Conservation (phyloP, 1,284 basidiomycete species). For the Paramarasmius palmivorus region DNA sequence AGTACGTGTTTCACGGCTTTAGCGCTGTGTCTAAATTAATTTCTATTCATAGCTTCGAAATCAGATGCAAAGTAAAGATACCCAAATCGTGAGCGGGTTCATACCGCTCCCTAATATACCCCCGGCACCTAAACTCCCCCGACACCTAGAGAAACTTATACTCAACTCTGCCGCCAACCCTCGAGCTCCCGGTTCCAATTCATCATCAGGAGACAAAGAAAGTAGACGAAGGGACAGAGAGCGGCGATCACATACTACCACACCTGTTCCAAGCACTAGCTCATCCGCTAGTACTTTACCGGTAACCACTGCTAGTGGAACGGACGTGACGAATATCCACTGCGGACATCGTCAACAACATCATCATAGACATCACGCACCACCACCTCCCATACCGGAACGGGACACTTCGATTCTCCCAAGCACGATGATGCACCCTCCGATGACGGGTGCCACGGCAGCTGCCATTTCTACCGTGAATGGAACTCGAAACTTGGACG, state of each 20-base stretch:
- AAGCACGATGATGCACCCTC: neutral
- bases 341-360: neutral
- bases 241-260: constrained; percentile 8
- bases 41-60: constrained; percentile 1
- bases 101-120: constrained; percentile 76
- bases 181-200: constrained; percentile 22
- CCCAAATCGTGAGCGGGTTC: constrained; percentile 34
- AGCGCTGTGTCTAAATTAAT: neutral
- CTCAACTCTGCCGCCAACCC: constrained; percentile 57
- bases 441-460: constrained; percentile 3
- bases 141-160: constrained; percentile 94
- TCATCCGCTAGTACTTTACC: constrained; percentile 20
- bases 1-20: constrained; percentile 19
- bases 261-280: constrained; percentile 10
- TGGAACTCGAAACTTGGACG: neutral
- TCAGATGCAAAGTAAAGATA: constrained; percentile 13
- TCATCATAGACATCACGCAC: constrained; percentile 21
- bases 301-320: constrained; percentile 44
- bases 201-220: constrained; percentile 25
- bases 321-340: constrained; percentile 29
- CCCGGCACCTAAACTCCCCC: constrained; percentile 82
- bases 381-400: constrained; percentile 26
- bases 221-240: constrained; percentile 16
- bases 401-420: neutral
- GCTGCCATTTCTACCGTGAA: neutral